Evolutionary conservation across 1,284 basidiomycete genomes (phyloP), one percentile per base, ranked within the genome.

Genomic region (Coniferiporia sulphurascens): DNA sequence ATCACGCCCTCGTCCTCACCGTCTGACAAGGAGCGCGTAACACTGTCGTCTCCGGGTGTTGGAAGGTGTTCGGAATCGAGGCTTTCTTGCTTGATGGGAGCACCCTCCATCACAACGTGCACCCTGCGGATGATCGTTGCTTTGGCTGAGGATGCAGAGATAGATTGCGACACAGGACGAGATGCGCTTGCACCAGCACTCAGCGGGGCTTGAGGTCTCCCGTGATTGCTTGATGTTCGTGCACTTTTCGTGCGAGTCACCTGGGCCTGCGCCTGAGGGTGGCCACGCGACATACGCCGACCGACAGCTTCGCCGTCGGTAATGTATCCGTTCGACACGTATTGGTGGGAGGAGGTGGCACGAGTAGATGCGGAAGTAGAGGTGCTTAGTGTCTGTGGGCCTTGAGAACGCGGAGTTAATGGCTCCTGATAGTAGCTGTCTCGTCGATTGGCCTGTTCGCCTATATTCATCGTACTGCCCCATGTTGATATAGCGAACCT

Each of bases 31-130:
- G 56, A 58, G 27, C 56, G 49, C 7, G 51, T 21, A 21, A 21
- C 6, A 38, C 7, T 13, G 17, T 45, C 15, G 10, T 44, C 10
- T 13, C 32, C 43, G 1, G n/a, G 32, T 0, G n/a, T 10, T 12
- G 19, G 15, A 8, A 59, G 32, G 10, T 44, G 32, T 10, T 48
- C 49, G 10, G 48, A 50, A 15, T 73, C 73, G 0, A 67, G 56
- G 21, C 72, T 72, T 64, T 79, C 77, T 60, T 79, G 76, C 62
- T 79, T 78, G 43, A 78, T 71, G 17, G 76, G 77, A 2, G 76
- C 70, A 15, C 35, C 45, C 52, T 79, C 70, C 17, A 79, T 69
- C 3, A 76, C 67, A 35, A 78, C 76, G 4, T 75, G 73, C 17
- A 80, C 78, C 13, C 76, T 76, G 19, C 77, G 74, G 32, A 79